A percentile compares a stretch with the other conserved stretches of the same genome.
Conservation (phyloP, 768 basidiomycete species). For the Multifurca ochricompacta region DNA sequence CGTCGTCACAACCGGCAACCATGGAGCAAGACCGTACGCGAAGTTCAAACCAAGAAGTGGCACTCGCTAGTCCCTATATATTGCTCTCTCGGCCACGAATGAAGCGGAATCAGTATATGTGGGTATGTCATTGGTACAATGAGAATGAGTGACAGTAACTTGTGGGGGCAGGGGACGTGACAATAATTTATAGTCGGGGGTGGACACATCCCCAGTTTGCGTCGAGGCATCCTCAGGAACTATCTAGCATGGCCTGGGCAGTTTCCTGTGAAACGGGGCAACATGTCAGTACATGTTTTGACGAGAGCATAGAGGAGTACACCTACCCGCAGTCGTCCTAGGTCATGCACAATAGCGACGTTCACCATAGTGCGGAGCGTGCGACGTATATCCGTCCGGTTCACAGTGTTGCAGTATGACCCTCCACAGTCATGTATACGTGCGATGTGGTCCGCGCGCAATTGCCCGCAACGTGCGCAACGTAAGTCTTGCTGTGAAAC, state of each 20-base stretch:
- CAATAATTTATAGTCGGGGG: too few relatives aligned
- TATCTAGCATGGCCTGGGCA: constrained; percentile 15
- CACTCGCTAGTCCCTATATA: neutral
- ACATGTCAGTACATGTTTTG: neutral
- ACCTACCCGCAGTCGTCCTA: constrained; percentile 56
- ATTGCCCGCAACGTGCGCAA: constrained; percentile 84
- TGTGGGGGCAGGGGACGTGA: neutral
- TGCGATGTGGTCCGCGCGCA: constrained; percentile 83
- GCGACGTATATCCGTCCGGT: constrained; percentile 61
- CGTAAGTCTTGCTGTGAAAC: constrained; percentile 87
- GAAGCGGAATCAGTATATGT: neutral
- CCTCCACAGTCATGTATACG: constrained; percentile 87
- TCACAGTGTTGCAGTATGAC: constrained; percentile 62
- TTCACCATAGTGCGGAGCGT: constrained; percentile 78
- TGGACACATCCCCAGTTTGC: too few relatives aligned
- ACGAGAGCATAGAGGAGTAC: constrained; percentile 14
- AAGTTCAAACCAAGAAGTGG: too few relatives aligned
- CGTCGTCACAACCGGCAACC: neutral
- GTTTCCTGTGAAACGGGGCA: constrained; percentile 9
- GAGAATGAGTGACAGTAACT: neutral
- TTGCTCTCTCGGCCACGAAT: neutral
- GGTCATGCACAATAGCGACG: constrained; percentile 66
- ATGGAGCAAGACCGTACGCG: too few relatives aligned
- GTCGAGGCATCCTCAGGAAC: neutral
- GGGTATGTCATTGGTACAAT: neutral